Conservation (phyloP, 2,329 filamentous ascomycete species). For the Epichloe gansuensis region DNA sequence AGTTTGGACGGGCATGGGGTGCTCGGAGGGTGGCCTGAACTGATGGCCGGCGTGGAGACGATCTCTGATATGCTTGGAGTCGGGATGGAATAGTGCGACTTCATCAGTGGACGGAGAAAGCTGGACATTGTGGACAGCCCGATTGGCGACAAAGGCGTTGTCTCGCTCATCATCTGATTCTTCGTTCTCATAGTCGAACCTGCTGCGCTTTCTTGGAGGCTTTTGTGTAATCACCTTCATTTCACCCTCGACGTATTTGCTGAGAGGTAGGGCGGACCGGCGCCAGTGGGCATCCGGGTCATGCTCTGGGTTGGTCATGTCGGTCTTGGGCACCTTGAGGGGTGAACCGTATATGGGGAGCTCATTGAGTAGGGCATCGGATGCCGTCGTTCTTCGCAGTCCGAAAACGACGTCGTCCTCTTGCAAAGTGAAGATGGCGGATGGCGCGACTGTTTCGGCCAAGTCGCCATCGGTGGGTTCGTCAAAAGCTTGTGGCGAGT, state of each 20-base stretch:
- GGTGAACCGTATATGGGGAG: slow-evolving; percentile 67
- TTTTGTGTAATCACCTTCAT: slow-evolving; percentile 56
- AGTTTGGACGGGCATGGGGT: slow-evolving; percentile 75
- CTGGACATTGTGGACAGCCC: slow-evolving; percentile 31
- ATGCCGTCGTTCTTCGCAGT: slow-evolving; percentile 59
- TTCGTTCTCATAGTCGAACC: slow-evolving; percentile 72
- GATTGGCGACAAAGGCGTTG: slow-evolving; percentile 43
- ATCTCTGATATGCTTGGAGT: slow-evolving; percentile 82
- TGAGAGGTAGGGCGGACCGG: slow-evolving; percentile 68
- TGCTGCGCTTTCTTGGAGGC: slow-evolving; percentile 62
- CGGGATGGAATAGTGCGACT: slow-evolving; percentile 78
- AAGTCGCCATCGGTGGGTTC: slow-evolving; percentile 27
- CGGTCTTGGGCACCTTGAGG: slow-evolving; percentile 44
- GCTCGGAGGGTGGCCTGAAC: slow-evolving; percentile 85
- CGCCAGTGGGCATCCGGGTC: slow-evolving; percentile 63
- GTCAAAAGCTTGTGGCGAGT: slow-evolving; percentile 36
- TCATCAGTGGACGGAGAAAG: slow-evolving; percentile 58
- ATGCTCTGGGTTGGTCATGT: slow-evolving; percentile 42
- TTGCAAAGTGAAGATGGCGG: slow-evolving; percentile 71
- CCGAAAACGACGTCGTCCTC: slow-evolving; percentile 73
- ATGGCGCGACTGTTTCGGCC: slow-evolving; percentile 49
- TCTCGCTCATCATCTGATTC: slow-evolving; percentile 49
- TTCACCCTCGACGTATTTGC: slow-evolving; percentile 74
- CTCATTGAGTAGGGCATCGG: slow-evolving; percentile 68
- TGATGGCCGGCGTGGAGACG: slow-evolving; percentile 83